A percentile compares a stretch with the other conserved stretches of the same genome.
Evolutionary conservation across 345 rosid genomes (phyloP).

Genomic region (Diplotaxis tenuifolia): DNA sequence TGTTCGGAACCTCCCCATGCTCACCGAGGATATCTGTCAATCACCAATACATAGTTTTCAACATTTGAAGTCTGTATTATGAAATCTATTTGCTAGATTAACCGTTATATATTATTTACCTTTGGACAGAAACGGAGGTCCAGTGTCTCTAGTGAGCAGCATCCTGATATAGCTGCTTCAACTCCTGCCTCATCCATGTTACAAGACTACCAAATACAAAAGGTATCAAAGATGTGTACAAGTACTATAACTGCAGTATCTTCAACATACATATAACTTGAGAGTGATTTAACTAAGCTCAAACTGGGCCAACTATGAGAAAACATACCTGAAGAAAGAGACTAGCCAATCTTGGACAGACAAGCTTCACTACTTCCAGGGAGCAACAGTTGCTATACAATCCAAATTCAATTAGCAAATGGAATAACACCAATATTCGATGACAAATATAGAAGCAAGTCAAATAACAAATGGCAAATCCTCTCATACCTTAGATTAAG

Average conservation of each 20-base stretch:
- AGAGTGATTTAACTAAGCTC: neutral
- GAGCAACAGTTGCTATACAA: slow-evolving; percentile 75
- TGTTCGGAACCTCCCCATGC: slow-evolving; percentile 65
- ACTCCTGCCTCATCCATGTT: slow-evolving; percentile 72
- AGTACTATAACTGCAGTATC: neutral
- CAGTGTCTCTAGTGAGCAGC: slow-evolving; percentile 81
- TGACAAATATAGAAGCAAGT: neutral
- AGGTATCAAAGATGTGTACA: slow-evolving; percentile 17
- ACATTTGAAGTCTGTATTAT: no score
- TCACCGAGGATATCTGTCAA: slow-evolving; percentile 58
- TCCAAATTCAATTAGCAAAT: slow-evolving; percentile 5
- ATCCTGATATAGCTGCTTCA: slow-evolving; percentile 71
- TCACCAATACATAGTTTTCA: slow-evolving; percentile 4
- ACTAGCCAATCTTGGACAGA: slow-evolving; percentile 78
- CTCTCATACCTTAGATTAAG: slow-evolving; percentile 75
- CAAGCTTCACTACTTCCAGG: slow-evolving; percentile 78
- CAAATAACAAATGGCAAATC: neutral
- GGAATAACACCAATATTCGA: neutral
- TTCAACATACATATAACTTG: neutral
- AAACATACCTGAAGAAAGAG: slow-evolving; percentile 75
- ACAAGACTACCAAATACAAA: slow-evolving; percentile 54
- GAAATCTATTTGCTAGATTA: no score
- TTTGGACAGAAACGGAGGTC: slow-evolving; percentile 93
- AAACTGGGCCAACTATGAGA: neutral
- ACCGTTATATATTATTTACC: no score